Base-by-base conservation (phyloP, 345 rosid genomes). In the Aquilaria malaccensis region DNA sequence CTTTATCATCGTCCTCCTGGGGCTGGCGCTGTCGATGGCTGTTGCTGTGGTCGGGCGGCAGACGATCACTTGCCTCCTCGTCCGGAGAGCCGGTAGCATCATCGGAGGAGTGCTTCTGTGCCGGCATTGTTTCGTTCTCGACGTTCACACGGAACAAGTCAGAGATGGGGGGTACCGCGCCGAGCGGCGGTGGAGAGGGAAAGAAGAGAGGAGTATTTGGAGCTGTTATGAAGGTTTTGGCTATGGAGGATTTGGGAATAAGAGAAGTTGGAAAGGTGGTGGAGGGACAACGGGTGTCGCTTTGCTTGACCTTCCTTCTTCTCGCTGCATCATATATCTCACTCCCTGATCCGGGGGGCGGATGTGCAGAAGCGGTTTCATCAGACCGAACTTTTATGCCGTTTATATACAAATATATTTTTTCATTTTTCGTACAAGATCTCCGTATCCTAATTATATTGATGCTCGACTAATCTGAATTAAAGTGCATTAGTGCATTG, bases 31-130 rank as follows among this genome's bases (percentile, higher is more conserved):
- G 58, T 33, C 58, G 67, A 29, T 32, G 68, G 56, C 59, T 11
- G 65, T 62, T 59, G 49, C 62, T 45, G 47, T 31, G 58, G 22
- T 65, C 70, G 45, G 46, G 61, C 62, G 32, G 67, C 52, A 45
- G 14, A 33, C 33, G 55, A 70, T 48, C 68, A 41, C 49, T 15
- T 15, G 58, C 71, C n/a, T 55, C 64, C 15, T 43, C 58, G 11
- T 30, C 11, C n/a, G 29, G 2, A 48, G 30, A 31, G 49, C 48
- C 49, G 41, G 22, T 10, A 49, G 32, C 52, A 55, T 51, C 45
- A 10, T 70, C 71, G 9, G n/a, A 50, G 9, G 68, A 66, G 30
- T 72, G 78, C 71, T 70, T 62, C 68, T 74, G 78, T 29, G 69
- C 74, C 50, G 78, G 78, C 78, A 74, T 74, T 74, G 72, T 30